These are phyloP conservation scores for Populus ilicifolia DNA, from an alignment of 345 rosid species.

Conservation along the genomic window DNA sequence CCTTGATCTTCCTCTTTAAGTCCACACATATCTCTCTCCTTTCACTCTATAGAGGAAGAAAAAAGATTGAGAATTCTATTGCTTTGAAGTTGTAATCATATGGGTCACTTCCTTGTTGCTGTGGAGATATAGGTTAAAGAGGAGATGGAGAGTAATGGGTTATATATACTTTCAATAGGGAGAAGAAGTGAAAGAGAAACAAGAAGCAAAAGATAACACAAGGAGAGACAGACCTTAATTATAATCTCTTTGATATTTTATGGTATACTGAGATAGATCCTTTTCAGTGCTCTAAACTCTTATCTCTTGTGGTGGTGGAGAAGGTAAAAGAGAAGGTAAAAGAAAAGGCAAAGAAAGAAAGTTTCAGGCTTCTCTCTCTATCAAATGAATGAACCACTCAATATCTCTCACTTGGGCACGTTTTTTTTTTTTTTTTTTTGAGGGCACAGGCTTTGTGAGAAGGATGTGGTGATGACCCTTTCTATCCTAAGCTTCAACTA, in stretches of 20 bases:
- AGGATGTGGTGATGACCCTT: constrained; percentile 10
- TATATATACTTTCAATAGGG: constrained; percentile 8
- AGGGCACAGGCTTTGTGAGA: constrained; percentile 32
- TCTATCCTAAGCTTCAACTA: constrained; percentile 27
- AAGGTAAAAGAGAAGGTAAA: constrained; percentile 12
- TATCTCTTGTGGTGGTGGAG: constrained; percentile 16
- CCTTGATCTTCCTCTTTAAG: constrained; percentile 66
- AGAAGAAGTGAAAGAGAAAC: background rate
- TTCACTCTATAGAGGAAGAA: background rate
- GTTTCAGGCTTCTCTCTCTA: constrained; percentile 6
- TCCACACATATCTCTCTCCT: constrained; percentile 44
- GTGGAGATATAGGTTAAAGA: background rate
- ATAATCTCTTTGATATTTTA: constrained; percentile 21
- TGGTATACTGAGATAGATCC: background rate
- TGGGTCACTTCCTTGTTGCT: constrained; percentile 10
- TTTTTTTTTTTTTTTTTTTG: constrained; percentile 13
- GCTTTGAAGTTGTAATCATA: constrained; percentile 13
- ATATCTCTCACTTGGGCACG: constrained; percentile 24
- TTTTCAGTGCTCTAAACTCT: constrained; percentile 18
- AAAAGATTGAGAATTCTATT: constrained; percentile 9
- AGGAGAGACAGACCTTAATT: constrained; percentile 32
- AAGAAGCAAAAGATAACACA: constrained; percentile 14
- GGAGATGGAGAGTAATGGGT: constrained; percentile 8
- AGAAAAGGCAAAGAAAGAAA: constrained; percentile 9
- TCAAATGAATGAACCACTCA: constrained; percentile 14